Evolutionary conservation across 1,139 yeast genomes (phyloP).

Genomic region (Yamadazyma atmosphaerica): DNA sequence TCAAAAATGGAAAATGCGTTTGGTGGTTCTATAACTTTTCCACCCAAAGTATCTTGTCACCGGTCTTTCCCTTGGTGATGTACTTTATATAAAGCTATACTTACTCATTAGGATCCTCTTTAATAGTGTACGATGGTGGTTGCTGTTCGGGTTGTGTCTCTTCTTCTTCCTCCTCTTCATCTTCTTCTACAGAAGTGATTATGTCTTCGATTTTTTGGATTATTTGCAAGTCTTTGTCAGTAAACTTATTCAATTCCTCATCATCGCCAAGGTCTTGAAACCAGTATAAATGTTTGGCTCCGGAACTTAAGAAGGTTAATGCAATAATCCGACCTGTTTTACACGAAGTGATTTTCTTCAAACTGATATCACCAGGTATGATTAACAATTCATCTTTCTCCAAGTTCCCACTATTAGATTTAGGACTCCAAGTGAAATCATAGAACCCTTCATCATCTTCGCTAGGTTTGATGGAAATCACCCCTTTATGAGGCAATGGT

Average conservation of each 20-base stretch:
- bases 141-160: slow-evolving; percentile 16
- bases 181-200: slow-evolving; percentile 45
- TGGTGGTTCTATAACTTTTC: neutral
- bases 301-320: slow-evolving; percentile 77
- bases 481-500: slow-evolving; percentile 78
- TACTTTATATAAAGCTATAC: slow-evolving; percentile 3
- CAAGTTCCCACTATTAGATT: slow-evolving; percentile 32
- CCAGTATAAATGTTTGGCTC: slow-evolving; percentile 88
- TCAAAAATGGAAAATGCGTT: neutral
- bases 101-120: slow-evolving; percentile 6
- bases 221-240: slow-evolving; percentile 60
- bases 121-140: slow-evolving; percentile 7
- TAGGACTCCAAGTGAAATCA: slow-evolving; percentile 47
- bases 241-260: slow-evolving; percentile 59
- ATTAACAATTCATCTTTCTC: slow-evolving; percentile 72
- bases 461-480: slow-evolving; percentile 61
- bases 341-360: slow-evolving; percentile 74
- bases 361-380: slow-evolving; percentile 91
- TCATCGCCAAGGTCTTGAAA: slow-evolving; percentile 78
- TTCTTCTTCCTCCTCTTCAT: slow-evolving; percentile 44
- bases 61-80: neutral
- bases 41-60: neutral
- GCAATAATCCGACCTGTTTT: slow-evolving; percentile 84
- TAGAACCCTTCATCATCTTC: slow-evolving; percentile 52
- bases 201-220: slow-evolving; percentile 54